Evolutionary conservation across 768 basidiomycete genomes (phyloP).

Genomic region (Cubamyces sp.): DNA sequence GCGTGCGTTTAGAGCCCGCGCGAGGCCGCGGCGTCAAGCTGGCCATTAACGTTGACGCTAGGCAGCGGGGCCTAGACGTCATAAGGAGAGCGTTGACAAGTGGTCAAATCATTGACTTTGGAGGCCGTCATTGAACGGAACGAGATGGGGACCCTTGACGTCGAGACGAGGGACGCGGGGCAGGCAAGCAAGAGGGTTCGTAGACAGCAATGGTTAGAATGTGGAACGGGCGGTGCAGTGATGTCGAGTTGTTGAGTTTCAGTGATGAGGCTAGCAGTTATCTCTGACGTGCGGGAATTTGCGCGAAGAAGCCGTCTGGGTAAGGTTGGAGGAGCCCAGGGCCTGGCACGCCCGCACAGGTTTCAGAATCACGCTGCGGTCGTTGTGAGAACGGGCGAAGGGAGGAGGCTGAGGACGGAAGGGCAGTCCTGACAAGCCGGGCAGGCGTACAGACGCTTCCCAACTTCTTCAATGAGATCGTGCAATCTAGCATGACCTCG

Average conservation of each 20-base stretch:
- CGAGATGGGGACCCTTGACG: constrained; percentile 7
- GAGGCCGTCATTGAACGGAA: constrained; percentile 4
- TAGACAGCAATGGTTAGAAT: constrained; percentile 4
- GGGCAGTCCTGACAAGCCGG: constrained; percentile 7
- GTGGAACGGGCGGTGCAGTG: constrained; percentile 18
- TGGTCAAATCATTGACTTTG: not conserved
- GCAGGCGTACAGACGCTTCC: constrained; percentile 10
- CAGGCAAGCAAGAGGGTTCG: not conserved
- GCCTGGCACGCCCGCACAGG: constrained; percentile 7
- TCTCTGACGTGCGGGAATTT: constrained; percentile 16
- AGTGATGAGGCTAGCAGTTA: constrained; percentile 14
- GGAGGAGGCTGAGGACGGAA: constrained; percentile 3
- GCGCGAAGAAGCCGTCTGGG: constrained; percentile 10
- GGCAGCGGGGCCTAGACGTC: not conserved
- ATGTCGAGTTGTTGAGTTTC: constrained; percentile 24
- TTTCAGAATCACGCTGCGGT: constrained; percentile 27
- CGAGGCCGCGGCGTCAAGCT: too few relatives aligned
- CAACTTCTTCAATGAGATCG: constrained; percentile 16
- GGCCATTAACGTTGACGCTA: not conserved
- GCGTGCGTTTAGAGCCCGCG: too few relatives aligned
- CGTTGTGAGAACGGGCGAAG: constrained; percentile 21
- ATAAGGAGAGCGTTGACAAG: not conserved
- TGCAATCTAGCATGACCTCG: constrained; percentile 20
- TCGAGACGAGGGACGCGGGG: constrained; percentile 13
- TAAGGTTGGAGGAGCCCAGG: constrained; percentile 11